Percentiles rank a stretch among this genome's conserved stretches.
Conservation (phyloP, 192 early-diverging fungal species). For the Pecoramyces ruminantium region DNA sequence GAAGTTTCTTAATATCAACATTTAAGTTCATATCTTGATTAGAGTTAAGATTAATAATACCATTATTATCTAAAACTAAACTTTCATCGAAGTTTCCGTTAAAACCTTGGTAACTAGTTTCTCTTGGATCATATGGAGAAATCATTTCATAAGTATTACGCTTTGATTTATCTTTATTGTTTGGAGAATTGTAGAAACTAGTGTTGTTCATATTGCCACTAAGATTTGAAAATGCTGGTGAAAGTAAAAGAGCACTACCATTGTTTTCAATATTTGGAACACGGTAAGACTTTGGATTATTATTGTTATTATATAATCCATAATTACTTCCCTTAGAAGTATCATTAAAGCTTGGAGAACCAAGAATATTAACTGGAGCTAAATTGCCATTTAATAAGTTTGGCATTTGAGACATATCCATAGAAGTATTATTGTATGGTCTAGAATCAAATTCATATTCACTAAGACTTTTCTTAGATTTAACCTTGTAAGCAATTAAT, state of each 20-base stretch:
- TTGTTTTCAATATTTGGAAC: background rate
- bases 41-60: background rate
- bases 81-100: background rate
- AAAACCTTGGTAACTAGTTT: background rate
- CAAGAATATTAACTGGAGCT: background rate
- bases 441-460: background rate
- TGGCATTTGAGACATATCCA: background rate
- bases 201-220: background rate
- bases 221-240: background rate
- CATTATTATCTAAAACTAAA: background rate
- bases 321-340: background rate
- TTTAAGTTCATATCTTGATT: background rate
- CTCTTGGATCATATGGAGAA: background rate
- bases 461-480: background rate
- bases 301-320: background rate
- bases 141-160: background rate
- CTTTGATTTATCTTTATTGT: background rate
- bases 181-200: background rate
- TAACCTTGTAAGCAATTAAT: background rate
- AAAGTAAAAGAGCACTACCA: background rate
- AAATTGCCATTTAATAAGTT: background rate
- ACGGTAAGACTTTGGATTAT: background rate
- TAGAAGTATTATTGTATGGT: background rate
- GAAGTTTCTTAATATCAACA: background rate
- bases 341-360: background rate